Conservation (phyloP, 2,329 filamentous ascomycete genomes). For the Penicillium occitanis region DNA sequence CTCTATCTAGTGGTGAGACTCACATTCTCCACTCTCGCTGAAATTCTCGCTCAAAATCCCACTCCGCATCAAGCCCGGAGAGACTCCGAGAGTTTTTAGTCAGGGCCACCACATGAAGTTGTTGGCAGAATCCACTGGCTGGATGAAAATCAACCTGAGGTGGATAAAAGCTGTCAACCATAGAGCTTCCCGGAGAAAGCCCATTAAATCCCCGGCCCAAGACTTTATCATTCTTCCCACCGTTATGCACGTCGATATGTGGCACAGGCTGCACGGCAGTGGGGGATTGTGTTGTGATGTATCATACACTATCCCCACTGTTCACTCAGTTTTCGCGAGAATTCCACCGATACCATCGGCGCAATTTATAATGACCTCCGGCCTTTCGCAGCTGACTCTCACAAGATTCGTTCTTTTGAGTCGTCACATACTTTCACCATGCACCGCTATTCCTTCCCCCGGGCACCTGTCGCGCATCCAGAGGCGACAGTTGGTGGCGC, state of each 20-base stretch:
- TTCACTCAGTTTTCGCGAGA: slow-evolving; percentile 8
- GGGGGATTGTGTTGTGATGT: neutral
- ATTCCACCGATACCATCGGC: neutral
- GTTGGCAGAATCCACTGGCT: neutral
- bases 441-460: slow-evolving; percentile 14
- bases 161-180: neutral
- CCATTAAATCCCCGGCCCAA: neutral
- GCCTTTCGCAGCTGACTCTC: neutral
- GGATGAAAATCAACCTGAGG: neutral
- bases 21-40: neutral
- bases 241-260: neutral
- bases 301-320: slow-evolving; percentile 3
- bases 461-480: slow-evolving; percentile 8
- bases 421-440: slow-evolving; percentile 5
- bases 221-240: neutral
- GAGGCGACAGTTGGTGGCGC: slow-evolving; percentile 13
- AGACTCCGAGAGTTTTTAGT: neutral
- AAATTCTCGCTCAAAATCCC: slow-evolving; percentile 10
- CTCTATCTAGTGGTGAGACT: neutral
- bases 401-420: slow-evolving; percentile 1
- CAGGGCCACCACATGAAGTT: neutral
- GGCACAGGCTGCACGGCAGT: neutral
- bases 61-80: neutral
- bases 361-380: slow-evolving; percentile 7
- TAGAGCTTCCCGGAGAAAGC: neutral